Conservation (phyloP, 768 basidiomycete species). For the Vishniacozyma victoriae region DNA sequence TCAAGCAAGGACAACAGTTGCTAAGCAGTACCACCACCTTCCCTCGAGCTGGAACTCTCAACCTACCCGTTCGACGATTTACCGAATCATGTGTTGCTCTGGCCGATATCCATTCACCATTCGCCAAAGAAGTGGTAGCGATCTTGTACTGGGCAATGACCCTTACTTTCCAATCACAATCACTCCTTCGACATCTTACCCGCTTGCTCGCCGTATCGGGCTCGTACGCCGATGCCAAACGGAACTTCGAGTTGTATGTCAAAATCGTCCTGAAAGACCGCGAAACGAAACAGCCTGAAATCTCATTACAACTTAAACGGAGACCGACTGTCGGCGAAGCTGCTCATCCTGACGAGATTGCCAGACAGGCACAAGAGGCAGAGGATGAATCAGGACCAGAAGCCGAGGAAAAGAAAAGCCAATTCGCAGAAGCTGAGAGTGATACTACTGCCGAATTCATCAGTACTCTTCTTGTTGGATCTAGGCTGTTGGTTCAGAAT, state of each 20-base stretch:
- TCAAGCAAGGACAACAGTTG: conserved; percentile 65
- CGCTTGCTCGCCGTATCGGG: conserved; percentile 60
- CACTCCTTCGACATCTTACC: conserved; percentile 76
- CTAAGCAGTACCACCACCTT: conserved; percentile 66
- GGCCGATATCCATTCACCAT: conserved; percentile 8
- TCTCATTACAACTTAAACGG: conserved; percentile 33
- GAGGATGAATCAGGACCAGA: not conserved
- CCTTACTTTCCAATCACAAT: conserved; percentile 86
- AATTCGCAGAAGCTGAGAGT: conserved; percentile 46
- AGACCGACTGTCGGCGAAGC: conserved; percentile 24
- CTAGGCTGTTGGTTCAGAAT: conserved; percentile 64
- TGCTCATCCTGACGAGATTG: conserved; percentile 3
- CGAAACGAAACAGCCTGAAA: conserved; percentile 53
- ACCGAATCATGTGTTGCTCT: conserved; percentile 52
- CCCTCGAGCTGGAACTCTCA: conserved; percentile 72
- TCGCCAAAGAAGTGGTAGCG: conserved; percentile 42
- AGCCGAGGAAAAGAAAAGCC: conserved; percentile 6
- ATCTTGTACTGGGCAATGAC: conserved; percentile 92
- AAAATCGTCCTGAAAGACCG: conserved; percentile 78
- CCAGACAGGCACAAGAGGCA: conserved; percentile 2
- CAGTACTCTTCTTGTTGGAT: conserved; percentile 68
- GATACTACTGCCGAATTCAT: conserved; percentile 72
- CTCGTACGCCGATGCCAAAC: conserved; percentile 49
- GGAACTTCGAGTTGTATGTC: conserved; percentile 72
- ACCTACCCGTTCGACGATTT: conserved; percentile 73